These are phyloP conservation scores for Mycena sp. DNA, from an alignment of 1,284 basidiomycete genomes.

Conservation along the genomic window DNA sequence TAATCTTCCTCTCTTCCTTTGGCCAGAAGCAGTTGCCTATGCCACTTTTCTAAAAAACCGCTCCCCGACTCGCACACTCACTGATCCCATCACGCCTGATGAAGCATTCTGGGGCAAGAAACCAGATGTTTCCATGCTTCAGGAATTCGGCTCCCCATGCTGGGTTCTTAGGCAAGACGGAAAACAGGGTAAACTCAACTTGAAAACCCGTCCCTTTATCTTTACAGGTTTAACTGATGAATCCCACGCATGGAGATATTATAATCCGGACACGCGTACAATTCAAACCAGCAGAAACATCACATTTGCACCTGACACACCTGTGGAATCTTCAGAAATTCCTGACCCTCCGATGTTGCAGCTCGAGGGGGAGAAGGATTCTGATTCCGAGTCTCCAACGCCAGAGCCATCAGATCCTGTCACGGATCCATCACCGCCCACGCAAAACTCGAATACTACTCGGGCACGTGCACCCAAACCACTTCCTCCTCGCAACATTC, in stretches of 20 bases:
- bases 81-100: constrained; percentile 33
- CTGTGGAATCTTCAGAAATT: constrained; percentile 7
- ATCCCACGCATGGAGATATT: too few relatives aligned
- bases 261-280: constrained; percentile 21
- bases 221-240: constrained; percentile 37
- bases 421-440: too few relatives aligned
- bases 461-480: too few relatives aligned
- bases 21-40: constrained; percentile 50
- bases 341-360: neutral
- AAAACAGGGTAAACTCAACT: constrained; percentile 7
- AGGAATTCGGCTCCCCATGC: constrained; percentile 24
- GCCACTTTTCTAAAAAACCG: constrained; percentile 41
- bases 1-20: constrained; percentile 45
- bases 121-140: constrained; percentile 31
- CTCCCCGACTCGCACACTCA: constrained; percentile 33
- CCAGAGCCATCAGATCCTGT: neutral
- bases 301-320: constrained; percentile 28
- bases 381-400: neutral
- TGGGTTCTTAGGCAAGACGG: constrained; percentile 23
- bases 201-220: constrained; percentile 31
- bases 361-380: constrained; percentile 23
- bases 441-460: too few relatives aligned
- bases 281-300: constrained; percentile 37
- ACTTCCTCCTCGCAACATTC: too few relatives aligned
- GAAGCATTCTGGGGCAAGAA: constrained; percentile 35